phyloP scores from a whole-genome alignment of 331 rosid species.

The Malus hybrid region DNA sequence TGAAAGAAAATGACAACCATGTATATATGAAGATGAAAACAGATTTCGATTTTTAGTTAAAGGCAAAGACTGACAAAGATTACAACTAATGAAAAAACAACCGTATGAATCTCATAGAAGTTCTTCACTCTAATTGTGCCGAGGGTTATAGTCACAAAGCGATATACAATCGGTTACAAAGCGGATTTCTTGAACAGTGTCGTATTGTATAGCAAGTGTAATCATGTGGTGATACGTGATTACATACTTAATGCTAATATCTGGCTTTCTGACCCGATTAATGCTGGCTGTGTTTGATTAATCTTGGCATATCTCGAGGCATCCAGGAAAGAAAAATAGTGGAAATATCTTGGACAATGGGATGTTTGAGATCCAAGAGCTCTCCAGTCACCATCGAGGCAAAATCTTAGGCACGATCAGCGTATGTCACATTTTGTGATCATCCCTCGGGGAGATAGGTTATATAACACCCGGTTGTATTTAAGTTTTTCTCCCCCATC shows the following conservation, averaged over 20 bases:
- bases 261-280: neutral
- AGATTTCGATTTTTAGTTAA: too few relatives aligned
- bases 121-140: too few relatives aligned
- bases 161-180: too few relatives aligned
- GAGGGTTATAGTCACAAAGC: too few relatives aligned
- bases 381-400: too few relatives aligned
- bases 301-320: conserved; percentile 4
- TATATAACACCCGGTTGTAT: too few relatives aligned
- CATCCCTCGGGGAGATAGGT: too few relatives aligned
- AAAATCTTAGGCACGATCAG: too few relatives aligned
- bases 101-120: neutral
- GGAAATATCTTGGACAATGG: neutral
- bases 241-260: neutral
- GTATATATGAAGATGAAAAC: neutral
- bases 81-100: neutral
- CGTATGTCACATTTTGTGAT: too few relatives aligned
- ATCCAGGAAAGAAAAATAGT: neutral
- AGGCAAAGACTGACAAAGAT: neutral
- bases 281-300: neutral
- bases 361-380: neutral
- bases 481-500: neutral
- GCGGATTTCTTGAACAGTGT: too few relatives aligned
- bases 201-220: too few relatives aligned
- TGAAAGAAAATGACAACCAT: neutral
- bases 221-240: too few relatives aligned